phyloP scores from a whole-genome alignment of 2,329 filamentous ascomycete genomes.

The Fusarium longipes region DNA sequence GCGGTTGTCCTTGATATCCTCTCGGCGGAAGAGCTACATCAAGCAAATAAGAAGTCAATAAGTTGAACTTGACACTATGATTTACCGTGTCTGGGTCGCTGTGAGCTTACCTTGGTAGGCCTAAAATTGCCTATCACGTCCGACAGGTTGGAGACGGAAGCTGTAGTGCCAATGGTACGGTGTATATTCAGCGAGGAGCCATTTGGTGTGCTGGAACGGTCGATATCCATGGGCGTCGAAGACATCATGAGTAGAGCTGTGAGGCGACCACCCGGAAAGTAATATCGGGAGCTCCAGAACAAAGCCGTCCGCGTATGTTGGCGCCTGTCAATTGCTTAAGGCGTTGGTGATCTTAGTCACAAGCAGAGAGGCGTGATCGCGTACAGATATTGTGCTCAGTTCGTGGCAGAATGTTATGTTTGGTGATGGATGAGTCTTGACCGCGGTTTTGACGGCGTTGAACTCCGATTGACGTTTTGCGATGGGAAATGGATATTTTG shows the following conservation, averaged over 20 bases:
- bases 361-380: not conserved
- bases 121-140: conserved; percentile 83
- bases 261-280: not conserved
- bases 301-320: conserved; percentile 5
- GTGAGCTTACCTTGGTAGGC: conserved; percentile 78
- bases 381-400: not conserved
- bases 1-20: conserved; percentile 64
- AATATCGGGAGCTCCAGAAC: not conserved
- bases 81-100: not conserved
- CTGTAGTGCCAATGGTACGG: conserved; percentile 57
- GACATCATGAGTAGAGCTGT: conserved; percentile 54
- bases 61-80: not conserved
- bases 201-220: conserved; percentile 56
- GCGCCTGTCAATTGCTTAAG: not conserved
- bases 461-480: conserved; percentile 25
- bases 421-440: not conserved
- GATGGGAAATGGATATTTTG: conserved; percentile 21
- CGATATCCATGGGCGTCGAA: conserved; percentile 68
- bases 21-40: conserved; percentile 66
- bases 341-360: not conserved
- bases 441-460: not conserved
- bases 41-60: not conserved
- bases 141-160: conserved; percentile 73
- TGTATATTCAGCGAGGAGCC: conserved; percentile 63
- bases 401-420: not conserved